Evolutionary conservation across 805 yeast genomes (phyloP), one percentile per base, ranked within the genome.

Genomic region (Ogataea methylovora): DNA sequence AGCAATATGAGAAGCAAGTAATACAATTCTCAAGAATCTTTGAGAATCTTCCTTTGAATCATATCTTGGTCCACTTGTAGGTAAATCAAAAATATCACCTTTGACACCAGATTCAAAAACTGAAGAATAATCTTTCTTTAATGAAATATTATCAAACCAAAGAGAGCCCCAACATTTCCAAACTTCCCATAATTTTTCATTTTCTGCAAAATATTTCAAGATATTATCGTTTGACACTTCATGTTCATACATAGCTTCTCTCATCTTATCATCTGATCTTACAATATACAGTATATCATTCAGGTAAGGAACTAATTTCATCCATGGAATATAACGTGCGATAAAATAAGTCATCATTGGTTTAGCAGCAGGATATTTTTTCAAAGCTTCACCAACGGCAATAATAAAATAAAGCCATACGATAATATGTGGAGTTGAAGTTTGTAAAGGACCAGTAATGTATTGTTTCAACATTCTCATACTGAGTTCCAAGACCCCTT

Each of bases 91-190:
- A 37, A 76, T 62, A 42, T 70, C 67, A 37, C 69, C 72, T 30
- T 56, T 54, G n/a, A 79, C 70, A 8, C 87, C 86, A 4, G 79
- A 72, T 16, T 67, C 67, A 30, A 58, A 64, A 24, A 64, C 58
- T 30, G 63, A 69, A 27, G 58, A 58, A 42, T 69, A 71, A 43
- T 76, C 83, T 4, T 60, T 63, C 48, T 80, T 82, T 29, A 65
- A 52, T 12, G 61, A 49, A 26, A 83, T 61, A 18, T 61, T 60
- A 54, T 83, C 88, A 56, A 73, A 84, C 90, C 92, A 83, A 27
- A 84, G 52, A 0, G 86, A 72, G 2, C 94, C 94, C 86, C 90
- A 82, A 48, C 87, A 77, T 50, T 78, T 79, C 88, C 88, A 83
- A 15, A 78, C 81, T 55, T 84, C 94, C 28, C 83, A 76, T 32